These are phyloP conservation scores for Boletus sensibilis DNA, from an alignment of 768 basidiomycete genomes.

Conservation along the genomic window DNA sequence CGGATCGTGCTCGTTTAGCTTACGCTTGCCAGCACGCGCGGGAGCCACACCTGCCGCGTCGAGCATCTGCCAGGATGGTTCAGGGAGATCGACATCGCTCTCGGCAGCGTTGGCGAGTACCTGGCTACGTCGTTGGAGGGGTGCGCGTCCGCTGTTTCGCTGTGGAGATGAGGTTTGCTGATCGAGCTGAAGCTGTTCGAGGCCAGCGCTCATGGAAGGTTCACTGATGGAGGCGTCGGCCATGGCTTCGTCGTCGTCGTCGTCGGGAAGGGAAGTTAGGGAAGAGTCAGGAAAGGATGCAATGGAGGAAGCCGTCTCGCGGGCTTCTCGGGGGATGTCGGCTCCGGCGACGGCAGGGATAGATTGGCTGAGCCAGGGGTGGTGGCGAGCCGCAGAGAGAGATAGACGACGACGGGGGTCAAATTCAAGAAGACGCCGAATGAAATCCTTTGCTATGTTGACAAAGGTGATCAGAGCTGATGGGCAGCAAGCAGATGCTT, in stretches of 20 bases:
- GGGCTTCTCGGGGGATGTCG: not conserved
- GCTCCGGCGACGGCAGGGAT: not conserved
- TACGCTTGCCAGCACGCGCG: constrained; percentile 38
- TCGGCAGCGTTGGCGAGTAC: constrained; percentile 49
- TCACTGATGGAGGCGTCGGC: constrained; percentile 9
- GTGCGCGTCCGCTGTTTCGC: constrained; percentile 15
- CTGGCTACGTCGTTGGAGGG: constrained; percentile 48
- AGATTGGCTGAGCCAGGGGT: constrained; percentile 66
- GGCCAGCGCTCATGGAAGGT: constrained; percentile 32
- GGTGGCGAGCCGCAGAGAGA: constrained; percentile 61
- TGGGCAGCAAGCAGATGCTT: not conserved
- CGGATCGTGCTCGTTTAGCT: constrained; percentile 30
- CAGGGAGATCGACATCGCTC: constrained; percentile 38
- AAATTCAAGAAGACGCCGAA: constrained; percentile 59
- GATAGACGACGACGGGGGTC: constrained; percentile 71
- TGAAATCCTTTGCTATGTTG: constrained; percentile 66
- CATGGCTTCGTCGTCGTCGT: constrained; percentile 23
- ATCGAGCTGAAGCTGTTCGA: constrained; percentile 36
- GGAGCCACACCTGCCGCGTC: constrained; percentile 23
- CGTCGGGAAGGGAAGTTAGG: constrained; percentile 24
- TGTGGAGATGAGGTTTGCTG: constrained; percentile 12
- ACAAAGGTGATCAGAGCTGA: constrained; percentile 3
- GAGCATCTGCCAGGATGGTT: constrained; percentile 61
- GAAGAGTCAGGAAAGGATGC: constrained; percentile 17
- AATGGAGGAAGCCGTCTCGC: constrained; percentile 6